Conservation (phyloP, 805 yeast species). For the Pichia sporocuriosa region DNA sequence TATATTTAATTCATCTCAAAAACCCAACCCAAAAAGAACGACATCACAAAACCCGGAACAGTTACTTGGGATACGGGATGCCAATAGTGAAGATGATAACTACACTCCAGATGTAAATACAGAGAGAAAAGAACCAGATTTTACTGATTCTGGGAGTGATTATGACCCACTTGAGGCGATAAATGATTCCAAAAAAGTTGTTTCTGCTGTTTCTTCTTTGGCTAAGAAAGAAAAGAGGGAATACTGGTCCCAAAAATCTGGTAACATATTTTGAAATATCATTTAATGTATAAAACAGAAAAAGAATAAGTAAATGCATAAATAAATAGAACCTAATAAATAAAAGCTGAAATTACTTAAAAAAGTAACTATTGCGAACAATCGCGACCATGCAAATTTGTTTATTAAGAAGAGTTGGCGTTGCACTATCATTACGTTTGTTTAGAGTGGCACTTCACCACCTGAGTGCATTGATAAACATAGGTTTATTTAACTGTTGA, state of each 20-base stretch:
- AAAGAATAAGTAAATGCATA: no score
- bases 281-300: no score
- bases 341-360: no score
- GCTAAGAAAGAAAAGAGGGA: conserved; percentile 64
- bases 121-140: conserved; percentile 74
- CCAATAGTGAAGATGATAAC: conserved; percentile 8
- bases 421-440: no score
- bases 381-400: no score
- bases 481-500: no score
- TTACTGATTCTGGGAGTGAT: conserved; percentile 20
- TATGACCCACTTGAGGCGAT: conserved; percentile 24
- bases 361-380: no score
- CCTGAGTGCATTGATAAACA: no score
- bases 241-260: conserved; percentile 56
- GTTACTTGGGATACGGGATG: conserved; percentile 22
- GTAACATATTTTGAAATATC: conserved; percentile 35
- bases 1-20: conserved; percentile 17
- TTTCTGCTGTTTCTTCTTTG: conserved; percentile 58
- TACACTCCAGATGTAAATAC: not conserved
- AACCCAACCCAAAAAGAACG: conserved; percentile 4
- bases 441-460: no score
- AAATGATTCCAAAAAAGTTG: no score
- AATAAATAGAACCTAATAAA: no score
- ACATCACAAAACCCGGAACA: conserved; percentile 16
- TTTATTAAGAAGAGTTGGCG: no score